A percentile compares a stretch with the other conserved stretches of the same genome.
These are phyloP conservation scores for Zasmidium cellare DNA, from an alignment of 2,329 filamentous ascomycete species.

Conservation along the genomic window DNA sequence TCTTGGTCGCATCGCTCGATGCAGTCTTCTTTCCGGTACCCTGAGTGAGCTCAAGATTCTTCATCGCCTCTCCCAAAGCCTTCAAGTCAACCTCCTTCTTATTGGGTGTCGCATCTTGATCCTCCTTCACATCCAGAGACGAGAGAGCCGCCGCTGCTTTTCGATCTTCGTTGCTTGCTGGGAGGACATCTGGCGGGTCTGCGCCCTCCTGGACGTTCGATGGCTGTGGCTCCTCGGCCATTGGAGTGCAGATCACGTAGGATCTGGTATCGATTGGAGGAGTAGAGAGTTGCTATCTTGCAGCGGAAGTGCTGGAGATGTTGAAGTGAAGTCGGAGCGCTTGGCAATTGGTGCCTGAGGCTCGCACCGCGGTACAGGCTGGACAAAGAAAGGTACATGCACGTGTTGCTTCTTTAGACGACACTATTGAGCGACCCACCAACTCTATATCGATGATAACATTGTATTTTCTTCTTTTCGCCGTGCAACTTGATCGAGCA, in stretches of 20 bases:
- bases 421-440: too few relatives aligned
- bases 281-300: background rate
- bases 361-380: background rate
- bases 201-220: constrained; percentile 60
- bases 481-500: too few relatives aligned
- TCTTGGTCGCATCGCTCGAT: constrained; percentile 21
- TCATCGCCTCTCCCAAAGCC: constrained; percentile 71
- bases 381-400: background rate
- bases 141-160: constrained; percentile 74
- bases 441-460: too few relatives aligned
- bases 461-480: too few relatives aligned
- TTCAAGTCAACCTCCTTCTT: constrained; percentile 67
- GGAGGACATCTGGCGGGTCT: constrained; percentile 55
- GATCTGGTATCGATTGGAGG: background rate
- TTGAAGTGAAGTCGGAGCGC: background rate
- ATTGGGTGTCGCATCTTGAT: constrained; percentile 46
- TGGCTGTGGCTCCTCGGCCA: constrained; percentile 66
- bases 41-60: constrained; percentile 52
- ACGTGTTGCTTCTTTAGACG: too few relatives aligned
- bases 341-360: background rate
- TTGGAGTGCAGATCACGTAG: constrained; percentile 31
- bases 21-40: constrained; percentile 48
- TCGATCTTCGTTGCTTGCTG: constrained; percentile 69
- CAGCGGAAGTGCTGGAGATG: background rate
- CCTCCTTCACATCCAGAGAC: constrained; percentile 62